Conservation (phyloP, 495 filamentous ascomycete genomes). For the Penicillium salamii region DNA sequence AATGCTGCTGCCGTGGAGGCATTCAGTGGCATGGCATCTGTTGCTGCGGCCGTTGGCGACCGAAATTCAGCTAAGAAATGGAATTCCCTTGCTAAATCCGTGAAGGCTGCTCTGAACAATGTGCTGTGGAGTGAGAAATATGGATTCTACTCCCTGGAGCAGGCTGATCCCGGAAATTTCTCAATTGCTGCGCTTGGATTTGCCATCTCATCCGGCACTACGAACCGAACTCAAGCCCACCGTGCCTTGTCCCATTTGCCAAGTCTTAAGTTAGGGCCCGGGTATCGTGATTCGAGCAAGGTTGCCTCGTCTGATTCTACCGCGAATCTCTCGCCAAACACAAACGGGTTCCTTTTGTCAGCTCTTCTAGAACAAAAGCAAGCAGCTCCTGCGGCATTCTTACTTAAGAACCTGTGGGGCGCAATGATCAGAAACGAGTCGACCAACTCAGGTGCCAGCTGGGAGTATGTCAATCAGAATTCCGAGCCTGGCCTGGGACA, state of each 20-base stretch:
- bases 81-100: not conserved
- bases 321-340: conserved; percentile 3
- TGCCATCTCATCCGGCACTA: conserved; percentile 2
- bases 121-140: not conserved
- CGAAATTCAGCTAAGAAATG: not conserved
- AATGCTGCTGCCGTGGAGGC: not conserved
- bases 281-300: conserved; percentile 2
- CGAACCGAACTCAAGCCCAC: not conserved
- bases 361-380: not conserved
- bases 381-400: not conserved
- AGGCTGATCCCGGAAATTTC: not conserved
- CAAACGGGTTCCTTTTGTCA: conserved; percentile 6
- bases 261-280: conserved; percentile 1
- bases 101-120: not conserved
- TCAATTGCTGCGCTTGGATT: not conserved
- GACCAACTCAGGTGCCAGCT: not conserved
- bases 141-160: too few relatives aligned
- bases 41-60: not conserved
- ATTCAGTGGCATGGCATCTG: not conserved
- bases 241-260: not conserved
- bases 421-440: not conserved
- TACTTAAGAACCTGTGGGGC: conserved; percentile 4
- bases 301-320: not conserved
- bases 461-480: too few relatives aligned
- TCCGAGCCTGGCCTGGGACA: too few relatives aligned